Percentiles rank a stretch among this genome's conserved stretches.
Evolutionary conservation across 805 yeast genomes (phyloP).

Genomic region (Saturnispora diversa): DNA sequence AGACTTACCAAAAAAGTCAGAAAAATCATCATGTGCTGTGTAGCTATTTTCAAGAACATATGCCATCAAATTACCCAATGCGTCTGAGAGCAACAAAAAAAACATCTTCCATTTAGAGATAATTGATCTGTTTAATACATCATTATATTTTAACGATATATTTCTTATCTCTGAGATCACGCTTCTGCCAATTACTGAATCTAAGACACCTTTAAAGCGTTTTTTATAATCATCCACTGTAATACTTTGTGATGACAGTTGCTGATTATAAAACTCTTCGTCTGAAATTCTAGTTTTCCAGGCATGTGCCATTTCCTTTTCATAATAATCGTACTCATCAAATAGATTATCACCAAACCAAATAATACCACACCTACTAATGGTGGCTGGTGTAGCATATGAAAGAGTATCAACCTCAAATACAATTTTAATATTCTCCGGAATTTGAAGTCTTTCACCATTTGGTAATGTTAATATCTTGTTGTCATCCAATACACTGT

Average conservation of each 20-base stretch:
- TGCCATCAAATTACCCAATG: conserved; percentile 26
- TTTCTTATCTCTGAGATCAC: too few species aligned
- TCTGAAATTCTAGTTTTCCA: conserved; percentile 12
- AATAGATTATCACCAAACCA: conserved; percentile 44
- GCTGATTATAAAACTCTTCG: conserved; percentile 10
- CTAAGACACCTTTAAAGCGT: too few species aligned
- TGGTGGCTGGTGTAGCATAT: conserved; percentile 81
- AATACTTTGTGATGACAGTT: conserved; percentile 1
- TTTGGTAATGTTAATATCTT: conserved; percentile 72
- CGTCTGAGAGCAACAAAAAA: conserved; percentile 33
- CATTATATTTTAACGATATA: not conserved
- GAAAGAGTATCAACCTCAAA: conserved; percentile 68
- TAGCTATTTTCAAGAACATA: conserved; percentile 20
- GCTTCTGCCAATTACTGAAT: too few species aligned
- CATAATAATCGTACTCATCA: conserved; percentile 11
- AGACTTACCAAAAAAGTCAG: conserved; percentile 29
- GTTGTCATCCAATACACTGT: conserved; percentile 88
- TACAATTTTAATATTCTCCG: conserved; percentile 52
- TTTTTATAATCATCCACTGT: conserved; percentile 6
- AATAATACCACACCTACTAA: conserved; percentile 86
- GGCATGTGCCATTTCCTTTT: conserved; percentile 14
- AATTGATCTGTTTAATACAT: not conserved
- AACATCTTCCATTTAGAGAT: conserved; percentile 26
- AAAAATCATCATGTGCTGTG: conserved; percentile 24
- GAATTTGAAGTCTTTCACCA: conserved; percentile 75